Conservation (phyloP, 179 eudicot genomes). For the Silene noctiflora region DNA sequence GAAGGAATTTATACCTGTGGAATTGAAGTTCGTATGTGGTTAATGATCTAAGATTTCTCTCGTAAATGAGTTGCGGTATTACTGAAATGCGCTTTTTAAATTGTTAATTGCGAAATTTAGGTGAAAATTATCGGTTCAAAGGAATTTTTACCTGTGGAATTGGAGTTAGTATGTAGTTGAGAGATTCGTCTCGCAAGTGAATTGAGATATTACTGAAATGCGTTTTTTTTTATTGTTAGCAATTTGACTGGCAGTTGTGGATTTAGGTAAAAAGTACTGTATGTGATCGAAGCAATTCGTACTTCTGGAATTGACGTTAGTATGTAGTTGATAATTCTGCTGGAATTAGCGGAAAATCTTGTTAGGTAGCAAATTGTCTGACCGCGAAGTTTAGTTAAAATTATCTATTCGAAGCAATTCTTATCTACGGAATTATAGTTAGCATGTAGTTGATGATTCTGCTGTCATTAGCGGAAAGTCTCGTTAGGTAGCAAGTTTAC, state of each 20-base stretch:
- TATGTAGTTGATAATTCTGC: background rate
- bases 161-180: too few species aligned
- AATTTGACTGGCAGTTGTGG: too few species aligned
- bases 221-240: too few species aligned
- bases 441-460: background rate
- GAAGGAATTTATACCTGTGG: background rate
- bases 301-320: too few species aligned
- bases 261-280: too few species aligned
- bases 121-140: background rate
- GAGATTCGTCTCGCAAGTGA: background rate
- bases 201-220: background rate
- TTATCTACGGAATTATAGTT: background rate
- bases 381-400: background rate
- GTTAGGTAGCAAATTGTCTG: background rate
- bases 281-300: too few species aligned
- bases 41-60: background rate
- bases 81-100: background rate
- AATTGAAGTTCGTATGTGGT: background rate
- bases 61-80: background rate
- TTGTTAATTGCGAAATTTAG: background rate
- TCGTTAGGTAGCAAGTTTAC: background rate
- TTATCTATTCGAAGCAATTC: background rate
- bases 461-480: background rate
- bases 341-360: too few species aligned
- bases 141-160: background rate